Evolutionary conservation across 2,329 filamentous ascomycete genomes (phyloP).

Genomic region (Orbilia javanica): DNA sequence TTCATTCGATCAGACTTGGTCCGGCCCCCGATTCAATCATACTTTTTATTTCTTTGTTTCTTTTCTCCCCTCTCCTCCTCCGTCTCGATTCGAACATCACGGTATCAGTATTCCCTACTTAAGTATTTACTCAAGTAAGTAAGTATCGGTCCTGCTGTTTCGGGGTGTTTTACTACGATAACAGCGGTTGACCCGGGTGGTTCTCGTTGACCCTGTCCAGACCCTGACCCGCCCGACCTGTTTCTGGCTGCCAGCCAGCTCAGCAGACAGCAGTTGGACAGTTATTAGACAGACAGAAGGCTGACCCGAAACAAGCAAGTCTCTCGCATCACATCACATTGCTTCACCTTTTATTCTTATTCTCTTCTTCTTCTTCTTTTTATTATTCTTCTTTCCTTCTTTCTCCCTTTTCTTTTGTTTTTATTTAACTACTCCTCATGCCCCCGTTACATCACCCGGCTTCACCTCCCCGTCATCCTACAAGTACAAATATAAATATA

Average conservation of each 20-base stretch:
- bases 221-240: background rate
- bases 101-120: too few relatives aligned
- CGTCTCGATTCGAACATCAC: too few relatives aligned
- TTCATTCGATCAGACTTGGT: too few relatives aligned
- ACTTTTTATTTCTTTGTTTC: too few relatives aligned
- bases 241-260: constrained; percentile 5
- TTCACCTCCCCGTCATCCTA: background rate
- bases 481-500: too few relatives aligned
- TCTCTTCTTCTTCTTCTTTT: background rate
- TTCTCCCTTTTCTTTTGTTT: background rate
- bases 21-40: too few relatives aligned
- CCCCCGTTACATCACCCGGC: constrained; percentile 17
- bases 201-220: constrained; percentile 46
- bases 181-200: constrained; percentile 19
- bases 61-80: too few relatives aligned
- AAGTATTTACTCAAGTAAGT: too few relatives aligned
- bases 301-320: constrained; percentile 47
- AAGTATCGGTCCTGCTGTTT: constrained; percentile 1
- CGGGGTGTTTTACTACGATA: constrained; percentile 3
- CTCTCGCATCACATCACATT: background rate
- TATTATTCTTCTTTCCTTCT: constrained; percentile 9
- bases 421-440: constrained; percentile 20
- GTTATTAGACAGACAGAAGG: constrained; percentile 18
- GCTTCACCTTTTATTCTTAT: background rate
- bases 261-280: background rate